These are phyloP conservation scores for Fraxinus greggii DNA, from an alignment of 305 asterid genomes.

Conservation along the genomic window DNA sequence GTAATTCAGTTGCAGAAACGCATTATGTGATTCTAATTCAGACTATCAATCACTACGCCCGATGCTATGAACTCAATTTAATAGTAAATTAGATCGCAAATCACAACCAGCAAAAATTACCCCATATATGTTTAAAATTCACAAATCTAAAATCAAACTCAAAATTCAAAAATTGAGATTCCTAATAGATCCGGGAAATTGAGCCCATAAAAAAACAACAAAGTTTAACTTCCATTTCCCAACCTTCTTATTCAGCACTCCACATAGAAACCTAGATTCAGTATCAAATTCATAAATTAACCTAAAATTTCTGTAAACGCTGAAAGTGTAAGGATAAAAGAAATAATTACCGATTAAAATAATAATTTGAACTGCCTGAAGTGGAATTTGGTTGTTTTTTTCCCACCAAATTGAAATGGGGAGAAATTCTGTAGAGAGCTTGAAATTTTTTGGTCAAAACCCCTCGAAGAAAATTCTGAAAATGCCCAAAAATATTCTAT, in stretches of 20 bases:
- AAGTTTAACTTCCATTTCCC: constrained; percentile 19
- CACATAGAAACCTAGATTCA: constrained; percentile 37
- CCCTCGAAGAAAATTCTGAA: constrained; percentile 41
- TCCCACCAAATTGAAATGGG: constrained; percentile 45
- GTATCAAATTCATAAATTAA: constrained; percentile 4
- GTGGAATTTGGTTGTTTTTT: constrained; percentile 24
- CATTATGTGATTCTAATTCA: neutral
- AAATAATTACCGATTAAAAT: constrained; percentile 25
- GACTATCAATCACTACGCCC: neutral
- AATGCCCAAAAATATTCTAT: constrained; percentile 35
- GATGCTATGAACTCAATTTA: neutral
- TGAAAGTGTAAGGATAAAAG: neutral
- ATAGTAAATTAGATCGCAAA: constrained; percentile 13
- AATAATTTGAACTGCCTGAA: constrained; percentile 28
- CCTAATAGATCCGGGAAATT: constrained; percentile 35
- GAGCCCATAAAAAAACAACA: constrained; percentile 1
- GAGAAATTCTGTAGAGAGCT: constrained; percentile 28
- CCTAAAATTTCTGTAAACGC: constrained; percentile 8
- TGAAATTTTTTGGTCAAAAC: constrained; percentile 41
- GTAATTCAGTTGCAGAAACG: neutral
- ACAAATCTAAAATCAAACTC: constrained; percentile 12
- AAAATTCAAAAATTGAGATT: neutral
- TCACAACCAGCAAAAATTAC: neutral
- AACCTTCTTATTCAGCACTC: constrained; percentile 23
- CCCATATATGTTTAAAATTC: constrained; percentile 12